Percentiles rank a stretch among this genome's conserved stretches.
Evolutionary conservation across 2,329 filamentous ascomycete species (phyloP).

Genomic region (Cryphonectria parasitica): DNA sequence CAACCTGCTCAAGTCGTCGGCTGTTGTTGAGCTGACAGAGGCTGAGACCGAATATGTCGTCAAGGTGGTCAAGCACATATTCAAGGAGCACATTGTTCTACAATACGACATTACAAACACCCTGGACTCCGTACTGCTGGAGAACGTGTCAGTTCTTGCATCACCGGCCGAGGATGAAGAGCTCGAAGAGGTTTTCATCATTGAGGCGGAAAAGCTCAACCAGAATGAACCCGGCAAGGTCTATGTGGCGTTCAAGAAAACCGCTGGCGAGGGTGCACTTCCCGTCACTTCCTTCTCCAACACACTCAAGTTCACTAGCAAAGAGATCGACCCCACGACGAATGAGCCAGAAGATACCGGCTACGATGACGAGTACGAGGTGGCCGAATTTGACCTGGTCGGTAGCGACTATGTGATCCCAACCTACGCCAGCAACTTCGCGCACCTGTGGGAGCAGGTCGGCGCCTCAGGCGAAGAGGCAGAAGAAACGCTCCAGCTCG

Average conservation of each 20-base stretch:
- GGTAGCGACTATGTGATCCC: slow-evolving; percentile 95
- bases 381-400: slow-evolving; percentile 87
- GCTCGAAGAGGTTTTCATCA: slow-evolving; percentile 89
- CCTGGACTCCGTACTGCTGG: slow-evolving; percentile 83
- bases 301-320: slow-evolving; percentile 93
- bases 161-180: slow-evolving; percentile 81
- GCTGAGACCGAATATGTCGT: slow-evolving; percentile 98
- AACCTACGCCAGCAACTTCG: slow-evolving; percentile 92
- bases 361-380: slow-evolving; percentile 97
- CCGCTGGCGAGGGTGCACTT: slow-evolving; percentile 74
- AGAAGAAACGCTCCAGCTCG: slow-evolving; percentile 87
- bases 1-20: slow-evolving; percentile 86
- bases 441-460: slow-evolving; percentile 92
- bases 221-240: slow-evolving; percentile 90
- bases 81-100: slow-evolving; percentile 94
- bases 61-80: slow-evolving; percentile 91
- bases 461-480: slow-evolving; percentile 87
- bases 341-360: slow-evolving; percentile 87
- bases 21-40: slow-evolving; percentile 87
- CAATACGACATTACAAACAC: slow-evolving; percentile 99
- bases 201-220: slow-evolving; percentile 79
- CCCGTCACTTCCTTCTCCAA: slow-evolving; percentile 86
- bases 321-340: slow-evolving; percentile 96
- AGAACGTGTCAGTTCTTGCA: slow-evolving; percentile 84
- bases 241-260: slow-evolving; percentile 92